Evolutionary conservation across 2,329 filamentous ascomycete species (phyloP), one percentile per base, ranked within the genome.

Genomic region (Diaporthe amygdali): DNA sequence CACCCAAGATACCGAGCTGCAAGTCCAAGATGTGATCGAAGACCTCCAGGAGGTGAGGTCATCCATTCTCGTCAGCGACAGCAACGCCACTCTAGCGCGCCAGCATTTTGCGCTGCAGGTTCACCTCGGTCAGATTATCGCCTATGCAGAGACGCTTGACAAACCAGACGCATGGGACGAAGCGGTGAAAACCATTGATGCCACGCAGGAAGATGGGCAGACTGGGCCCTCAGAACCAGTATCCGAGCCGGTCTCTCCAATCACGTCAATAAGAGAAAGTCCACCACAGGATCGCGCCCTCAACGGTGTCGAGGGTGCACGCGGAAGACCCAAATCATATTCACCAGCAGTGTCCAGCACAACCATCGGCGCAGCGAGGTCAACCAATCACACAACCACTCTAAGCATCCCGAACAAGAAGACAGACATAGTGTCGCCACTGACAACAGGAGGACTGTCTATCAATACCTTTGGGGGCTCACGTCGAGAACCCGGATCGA

Each of bases 41-140:
- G 64, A 69, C 37, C 71, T 73, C 46, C 71, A 52, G 30, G 56
- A 25, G 9, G 55, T 73, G 25, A 66, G 64, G n/a, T 71, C 68
- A 3, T 71, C 69, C 15, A 71, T 73, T 27, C 49, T 68, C 12
- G 67, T 73, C 44, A 71, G 71, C 44, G 70, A 73, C 56, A 73
- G 56, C 64, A 71, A 73, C 34, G 71, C 71, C 44, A 69, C 55
- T 7, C 52, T 73, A 14, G 71, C 69, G 20, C 69, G 71, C 6
- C 64, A 73, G 69, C 69, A 71, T 30, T 73, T 71, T 54, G 71
- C 71, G 15, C n/a, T 73, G 30, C 71, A 73, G 64, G 56, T 69
- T 27, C 71, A 73, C 25, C 64, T 73, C 22, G 71, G 71, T 34
- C 69, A 73, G 27, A 73, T 73, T 3, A 64, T 71, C n/a, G 44